Percentiles rank a stretch among this genome's conserved stretches.
Evolutionary conservation across 257 asterid species (phyloP).

Genomic region (Parsonsia alboflavescens): DNA sequence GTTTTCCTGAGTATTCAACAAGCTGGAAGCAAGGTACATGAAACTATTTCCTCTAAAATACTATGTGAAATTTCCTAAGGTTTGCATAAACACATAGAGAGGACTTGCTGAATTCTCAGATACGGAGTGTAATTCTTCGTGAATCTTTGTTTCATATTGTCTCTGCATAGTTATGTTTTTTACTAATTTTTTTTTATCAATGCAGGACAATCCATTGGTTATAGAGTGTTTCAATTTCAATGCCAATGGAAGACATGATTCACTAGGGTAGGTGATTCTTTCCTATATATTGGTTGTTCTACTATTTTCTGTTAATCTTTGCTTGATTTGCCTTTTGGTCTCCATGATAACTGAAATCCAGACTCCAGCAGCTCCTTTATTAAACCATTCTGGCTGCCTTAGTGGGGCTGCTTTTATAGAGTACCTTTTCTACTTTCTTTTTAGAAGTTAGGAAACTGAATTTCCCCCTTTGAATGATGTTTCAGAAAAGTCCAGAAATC

Average conservation of each 20-base stretch:
- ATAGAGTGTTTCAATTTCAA: conserved; percentile 93
- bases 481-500: conserved; percentile 90
- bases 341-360: not conserved
- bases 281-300: conserved; percentile 15
- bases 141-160: not conserved
- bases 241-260: conserved; percentile 82
- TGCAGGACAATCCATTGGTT: conserved; percentile 94
- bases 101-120: not conserved
- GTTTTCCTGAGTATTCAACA: conserved; percentile 73
- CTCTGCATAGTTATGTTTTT: not conserved
- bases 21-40: conserved; percentile 92
- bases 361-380: too few relatives aligned
- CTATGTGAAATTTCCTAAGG: not conserved
- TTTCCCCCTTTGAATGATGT: conserved; percentile 1
- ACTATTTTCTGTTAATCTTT: conserved; percentile 13
- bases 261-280: conserved; percentile 62
- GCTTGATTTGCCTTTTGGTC: conserved; percentile 29
- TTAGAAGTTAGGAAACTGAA: too few relatives aligned
- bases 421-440: too few relatives aligned
- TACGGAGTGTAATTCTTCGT: conserved; percentile 8
- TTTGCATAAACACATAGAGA: not conserved
- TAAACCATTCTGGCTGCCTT: too few relatives aligned
- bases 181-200: conserved; percentile 25
- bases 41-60: not conserved
- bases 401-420: too few relatives aligned